Percentiles rank a stretch among this genome's conserved stretches.
phyloP scores from a whole-genome alignment of 2,329 filamentous ascomycete species.

The Metarhizium sp. region DNA sequence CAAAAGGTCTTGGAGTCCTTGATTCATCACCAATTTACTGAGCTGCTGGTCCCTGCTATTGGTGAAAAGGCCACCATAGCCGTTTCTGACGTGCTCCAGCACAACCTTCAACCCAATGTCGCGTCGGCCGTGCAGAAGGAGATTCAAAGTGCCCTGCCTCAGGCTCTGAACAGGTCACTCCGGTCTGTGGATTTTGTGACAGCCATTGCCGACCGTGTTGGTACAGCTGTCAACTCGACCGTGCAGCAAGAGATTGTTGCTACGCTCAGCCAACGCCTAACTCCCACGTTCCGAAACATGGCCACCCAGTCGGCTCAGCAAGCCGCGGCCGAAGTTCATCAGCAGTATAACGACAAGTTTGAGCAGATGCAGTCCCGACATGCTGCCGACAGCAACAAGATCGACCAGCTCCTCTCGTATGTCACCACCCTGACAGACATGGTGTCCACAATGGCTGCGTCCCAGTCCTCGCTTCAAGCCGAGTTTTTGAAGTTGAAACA shows the following conservation, averaged over 20 bases:
- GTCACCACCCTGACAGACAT: constrained; percentile 59
- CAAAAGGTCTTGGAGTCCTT: constrained; percentile 68
- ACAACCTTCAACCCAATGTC: constrained; percentile 57
- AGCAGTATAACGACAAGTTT: constrained; percentile 43
- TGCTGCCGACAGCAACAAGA: constrained; percentile 49
- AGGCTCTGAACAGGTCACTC: constrained; percentile 43
- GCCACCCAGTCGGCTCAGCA: constrained; percentile 58
- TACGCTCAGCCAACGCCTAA: constrained; percentile 52
- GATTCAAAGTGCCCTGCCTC: constrained; percentile 61
- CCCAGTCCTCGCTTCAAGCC: constrained; percentile 60
- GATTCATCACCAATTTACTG: constrained; percentile 65
- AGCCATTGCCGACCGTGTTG: constrained; percentile 58
- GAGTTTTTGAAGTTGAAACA: constrained; percentile 50
- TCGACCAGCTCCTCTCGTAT: constrained; percentile 60
- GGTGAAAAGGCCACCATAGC: constrained; percentile 56
- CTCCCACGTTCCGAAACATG: constrained; percentile 56
- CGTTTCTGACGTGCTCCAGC: constrained; percentile 62
- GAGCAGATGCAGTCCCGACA: constrained; percentile 42
- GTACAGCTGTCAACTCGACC: constrained; percentile 53
- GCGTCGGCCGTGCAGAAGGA: constrained; percentile 62
- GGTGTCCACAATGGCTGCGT: constrained; percentile 58
- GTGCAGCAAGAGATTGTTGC: constrained; percentile 61
- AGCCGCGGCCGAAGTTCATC: constrained; percentile 59
- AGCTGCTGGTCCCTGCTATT: constrained; percentile 66
- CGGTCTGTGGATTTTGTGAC: constrained; percentile 67